Conservation (phyloP, 495 filamentous ascomycete species). For the Halenospora varia region DNA sequence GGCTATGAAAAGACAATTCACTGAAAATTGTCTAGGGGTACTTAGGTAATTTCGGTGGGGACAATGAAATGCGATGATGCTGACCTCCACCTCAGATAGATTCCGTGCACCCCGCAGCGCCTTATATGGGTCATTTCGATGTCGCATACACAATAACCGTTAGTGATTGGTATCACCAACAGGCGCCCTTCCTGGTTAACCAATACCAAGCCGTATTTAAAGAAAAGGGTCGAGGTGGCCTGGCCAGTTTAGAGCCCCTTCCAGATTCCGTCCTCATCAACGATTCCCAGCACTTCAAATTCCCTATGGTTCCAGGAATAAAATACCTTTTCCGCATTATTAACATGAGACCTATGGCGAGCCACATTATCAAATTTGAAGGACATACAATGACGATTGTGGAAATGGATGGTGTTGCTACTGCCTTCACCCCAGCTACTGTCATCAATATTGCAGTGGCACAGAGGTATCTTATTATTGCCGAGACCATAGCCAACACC, state of each 20-base stretch:
- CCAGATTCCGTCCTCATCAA: slow-evolving; percentile 67
- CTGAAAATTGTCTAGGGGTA: too few relatives aligned
- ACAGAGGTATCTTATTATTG: slow-evolving; percentile 37
- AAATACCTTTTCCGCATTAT: slow-evolving; percentile 75
- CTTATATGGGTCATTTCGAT: slow-evolving; percentile 46
- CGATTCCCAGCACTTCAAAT: slow-evolving; percentile 49
- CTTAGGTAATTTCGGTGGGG: too few relatives aligned
- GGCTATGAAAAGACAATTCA: too few relatives aligned
- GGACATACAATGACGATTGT: slow-evolving; percentile 57
- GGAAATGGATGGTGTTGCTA: slow-evolving; percentile 49
- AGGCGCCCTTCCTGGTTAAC: slow-evolving; percentile 43
- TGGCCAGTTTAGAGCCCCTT: slow-evolving; percentile 50
- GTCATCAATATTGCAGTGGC: slow-evolving; percentile 48
- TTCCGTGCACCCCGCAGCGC: slow-evolving; percentile 57
- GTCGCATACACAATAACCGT: slow-evolving; percentile 58
- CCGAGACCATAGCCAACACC: slow-evolving; percentile 43
- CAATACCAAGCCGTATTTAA: slow-evolving; percentile 50
- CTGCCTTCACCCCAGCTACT: slow-evolving; percentile 49
- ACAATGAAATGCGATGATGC: too few relatives aligned
- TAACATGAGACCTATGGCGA: slow-evolving; percentile 61
- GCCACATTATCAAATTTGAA: slow-evolving; percentile 66
- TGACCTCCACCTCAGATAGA: slow-evolving; percentile 11
- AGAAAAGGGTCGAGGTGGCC: slow-evolving; percentile 48
- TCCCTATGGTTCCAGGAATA: slow-evolving; percentile 59
- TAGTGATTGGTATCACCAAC: slow-evolving; percentile 57